Percentiles rank a stretch among this genome's conserved stretches.
phyloP scores from a whole-genome alignment of 177 flowering plant genomes.

The Vitis hybrid region DNA sequence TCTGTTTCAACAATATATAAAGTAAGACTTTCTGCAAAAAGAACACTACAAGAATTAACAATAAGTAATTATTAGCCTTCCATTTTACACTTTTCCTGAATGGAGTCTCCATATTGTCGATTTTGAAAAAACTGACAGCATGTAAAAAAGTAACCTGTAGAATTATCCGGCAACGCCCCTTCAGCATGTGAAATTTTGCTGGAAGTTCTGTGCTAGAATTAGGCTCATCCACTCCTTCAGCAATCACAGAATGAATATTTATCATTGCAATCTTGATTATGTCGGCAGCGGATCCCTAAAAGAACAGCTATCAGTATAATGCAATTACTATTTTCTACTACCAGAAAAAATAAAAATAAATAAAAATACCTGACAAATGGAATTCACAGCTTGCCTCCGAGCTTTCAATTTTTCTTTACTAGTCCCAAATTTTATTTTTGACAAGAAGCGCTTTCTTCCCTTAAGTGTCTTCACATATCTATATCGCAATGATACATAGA shows the following conservation, averaged over 20 bases:
- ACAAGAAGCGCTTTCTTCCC: conserved; percentile 86
- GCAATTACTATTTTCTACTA: neutral
- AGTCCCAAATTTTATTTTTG: conserved; percentile 81
- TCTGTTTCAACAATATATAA: no score
- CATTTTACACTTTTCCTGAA: neutral
- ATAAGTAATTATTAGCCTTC: neutral
- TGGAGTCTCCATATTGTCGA: no score
- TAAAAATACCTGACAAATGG: conserved; percentile 80
- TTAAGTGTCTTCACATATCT: conserved; percentile 78
- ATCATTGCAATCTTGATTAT: conserved; percentile 98
- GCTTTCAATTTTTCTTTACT: conserved; percentile 87
- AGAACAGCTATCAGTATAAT: conserved; percentile 17
- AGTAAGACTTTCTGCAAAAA: neutral
- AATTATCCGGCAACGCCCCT: conserved; percentile 78
- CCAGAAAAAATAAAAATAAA: conserved; percentile 3
- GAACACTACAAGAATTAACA: neutral
- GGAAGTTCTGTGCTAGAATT: conserved; percentile 24
- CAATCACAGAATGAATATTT: conserved; percentile 61
- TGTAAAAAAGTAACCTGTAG: conserved; percentile 64
- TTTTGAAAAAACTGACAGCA: neutral
- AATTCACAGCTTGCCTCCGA: conserved; percentile 97
- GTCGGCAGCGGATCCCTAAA: conserved; percentile 97
- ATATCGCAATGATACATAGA: conserved; percentile 14
- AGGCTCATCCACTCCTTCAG: conserved; percentile 35
- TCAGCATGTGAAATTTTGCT: conserved; percentile 50